Percentiles rank a stretch among this genome's conserved stretches.
Evolutionary conservation across 1,139 yeast genomes (phyloP).

Genomic region (Trichomonascaceae sp.): DNA sequence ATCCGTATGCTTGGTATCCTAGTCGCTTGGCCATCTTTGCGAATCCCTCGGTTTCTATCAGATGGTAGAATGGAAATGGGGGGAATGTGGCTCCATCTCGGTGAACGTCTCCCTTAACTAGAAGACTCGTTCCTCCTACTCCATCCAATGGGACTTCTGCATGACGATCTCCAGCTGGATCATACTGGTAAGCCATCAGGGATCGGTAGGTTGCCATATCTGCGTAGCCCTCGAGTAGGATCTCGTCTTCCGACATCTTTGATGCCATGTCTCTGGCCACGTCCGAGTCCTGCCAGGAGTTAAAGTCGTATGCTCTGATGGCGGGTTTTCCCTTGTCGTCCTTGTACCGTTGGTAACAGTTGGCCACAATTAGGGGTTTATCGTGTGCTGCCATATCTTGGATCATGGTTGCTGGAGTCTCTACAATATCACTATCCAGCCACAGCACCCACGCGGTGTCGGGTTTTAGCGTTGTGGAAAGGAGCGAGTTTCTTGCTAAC

Average conservation of each 20-base stretch:
- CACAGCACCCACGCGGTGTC: constrained; percentile 90
- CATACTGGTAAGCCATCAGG: constrained; percentile 85
- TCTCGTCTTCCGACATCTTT: constrained; percentile 69
- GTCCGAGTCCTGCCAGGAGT: constrained; percentile 93
- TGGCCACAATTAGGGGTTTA: constrained; percentile 80
- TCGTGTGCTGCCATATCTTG: constrained; percentile 83
- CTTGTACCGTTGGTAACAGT: constrained; percentile 72
- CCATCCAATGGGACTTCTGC: constrained; percentile 78
- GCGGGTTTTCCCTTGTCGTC: constrained; percentile 42
- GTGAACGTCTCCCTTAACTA: constrained; percentile 95
- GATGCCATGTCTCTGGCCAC: constrained; percentile 67
- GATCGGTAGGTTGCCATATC: constrained; percentile 92
- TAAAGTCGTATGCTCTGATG: constrained; percentile 84
- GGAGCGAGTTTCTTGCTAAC: constrained; percentile 77
- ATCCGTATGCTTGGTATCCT: constrained; percentile 81
- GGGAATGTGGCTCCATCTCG: constrained; percentile 99
- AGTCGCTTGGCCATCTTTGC: constrained; percentile 95
- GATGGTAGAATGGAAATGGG: constrained; percentile 89
- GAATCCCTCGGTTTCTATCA: constrained; percentile 96
- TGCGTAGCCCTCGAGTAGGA: constrained; percentile 77
- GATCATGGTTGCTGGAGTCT: constrained; percentile 66
- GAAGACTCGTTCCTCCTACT: constrained; percentile 89
- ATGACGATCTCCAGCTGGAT: constrained; percentile 43
- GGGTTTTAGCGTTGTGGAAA: constrained; percentile 83
- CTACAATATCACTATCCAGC: constrained; percentile 90